A percentile compares a stretch with the other conserved stretches of the same genome.
These are phyloP conservation scores for Arachis monticola DNA, from an alignment of 331 rosid species.

Conservation along the genomic window DNA sequence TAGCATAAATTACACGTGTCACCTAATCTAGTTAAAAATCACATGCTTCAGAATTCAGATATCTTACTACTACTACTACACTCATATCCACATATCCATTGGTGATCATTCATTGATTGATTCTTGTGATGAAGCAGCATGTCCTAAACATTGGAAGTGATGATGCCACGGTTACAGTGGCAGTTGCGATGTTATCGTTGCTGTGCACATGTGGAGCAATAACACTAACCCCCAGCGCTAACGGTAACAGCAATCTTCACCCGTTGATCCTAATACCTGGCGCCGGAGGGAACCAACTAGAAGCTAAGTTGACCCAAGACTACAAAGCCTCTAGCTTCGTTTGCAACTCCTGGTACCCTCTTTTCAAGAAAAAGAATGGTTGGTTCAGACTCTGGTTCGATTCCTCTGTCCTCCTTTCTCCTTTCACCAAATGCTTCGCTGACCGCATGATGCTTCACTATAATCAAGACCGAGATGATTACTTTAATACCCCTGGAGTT, in stretches of 20 bases:
- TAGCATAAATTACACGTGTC: neutral
- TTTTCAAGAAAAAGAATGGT: slow-evolving; percentile 50
- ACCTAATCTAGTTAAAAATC: neutral
- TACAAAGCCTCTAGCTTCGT: slow-evolving; percentile 61
- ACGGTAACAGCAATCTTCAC: slow-evolving; percentile 46
- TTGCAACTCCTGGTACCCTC: slow-evolving; percentile 74
- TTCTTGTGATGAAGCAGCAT: slow-evolving; percentile 18
- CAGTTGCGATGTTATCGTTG: slow-evolving; percentile 44
- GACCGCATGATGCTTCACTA: slow-evolving; percentile 78
- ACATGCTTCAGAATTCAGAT: neutral
- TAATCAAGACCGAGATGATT: slow-evolving; percentile 60
- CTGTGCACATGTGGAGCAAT: slow-evolving; percentile 51
- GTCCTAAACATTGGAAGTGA: neutral
- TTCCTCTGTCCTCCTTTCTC: slow-evolving; percentile 62
- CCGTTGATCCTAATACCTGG: slow-evolving; percentile 86
- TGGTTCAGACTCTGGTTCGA: slow-evolving; percentile 97
- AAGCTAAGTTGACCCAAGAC: slow-evolving; percentile 60
- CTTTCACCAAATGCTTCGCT: slow-evolving; percentile 82
- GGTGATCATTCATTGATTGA: too few relatives aligned
- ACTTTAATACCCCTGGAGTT: slow-evolving; percentile 71
- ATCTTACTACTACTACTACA: too few relatives aligned
- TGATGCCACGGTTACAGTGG: slow-evolving; percentile 31
- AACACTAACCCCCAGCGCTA: neutral
- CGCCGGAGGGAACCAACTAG: slow-evolving; percentile 88
- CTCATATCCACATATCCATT: neutral